Evolutionary conservation across 148 eudicot species (phyloP), one percentile per base, ranked within the genome.

Genomic region (Nyssa sinensis): DNA sequence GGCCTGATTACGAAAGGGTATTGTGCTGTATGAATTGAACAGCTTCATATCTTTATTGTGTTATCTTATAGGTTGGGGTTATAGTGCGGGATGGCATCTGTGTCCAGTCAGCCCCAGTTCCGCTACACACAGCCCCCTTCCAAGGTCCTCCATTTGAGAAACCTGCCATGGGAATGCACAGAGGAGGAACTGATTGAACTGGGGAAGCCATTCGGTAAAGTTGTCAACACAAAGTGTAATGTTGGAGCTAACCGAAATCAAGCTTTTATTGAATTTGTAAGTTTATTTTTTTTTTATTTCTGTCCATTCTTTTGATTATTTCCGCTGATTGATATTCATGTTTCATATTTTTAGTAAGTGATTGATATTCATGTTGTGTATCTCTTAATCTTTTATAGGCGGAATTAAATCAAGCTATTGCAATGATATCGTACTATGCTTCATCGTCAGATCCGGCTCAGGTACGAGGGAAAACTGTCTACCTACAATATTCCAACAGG

Each of bases 61-160:
- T 55, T 55, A 3, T 55, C 25, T 55, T 24, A 5, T 55, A 76
- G 73, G 60, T 71, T 69, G 55, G 73, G 33, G 3, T 71, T 41
- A 33, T 70, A 67, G 70, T 65, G 39, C 51, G 75, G 77, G 71
- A 95, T 95, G 99, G 84, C 99, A 59, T 95, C 98, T 78, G 98
- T 90, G 35, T 92, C 99, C 39, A 95, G 84, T 80, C 99, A 95
- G 81, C 96, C 92, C 32, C 99, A 95, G 86, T 95, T 95, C 67
- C 99, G 94, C 62, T 92, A 93, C 88, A 92, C 99, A 31, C 99
- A 95, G 79, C 85, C 97, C 72, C 99, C 99, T 25, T 95, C 99
- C 4, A 95, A 95, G 87, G 99, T 95, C 71, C 97, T 93, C 73
- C 99, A 95, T 82, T 82, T 95, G 88, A 87, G 99, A 82, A 95